Evolutionary conservation across 805 yeast genomes (phyloP), one percentile per base, ranked within the genome.

Genomic region (Saccharomycopsis sp.): DNA sequence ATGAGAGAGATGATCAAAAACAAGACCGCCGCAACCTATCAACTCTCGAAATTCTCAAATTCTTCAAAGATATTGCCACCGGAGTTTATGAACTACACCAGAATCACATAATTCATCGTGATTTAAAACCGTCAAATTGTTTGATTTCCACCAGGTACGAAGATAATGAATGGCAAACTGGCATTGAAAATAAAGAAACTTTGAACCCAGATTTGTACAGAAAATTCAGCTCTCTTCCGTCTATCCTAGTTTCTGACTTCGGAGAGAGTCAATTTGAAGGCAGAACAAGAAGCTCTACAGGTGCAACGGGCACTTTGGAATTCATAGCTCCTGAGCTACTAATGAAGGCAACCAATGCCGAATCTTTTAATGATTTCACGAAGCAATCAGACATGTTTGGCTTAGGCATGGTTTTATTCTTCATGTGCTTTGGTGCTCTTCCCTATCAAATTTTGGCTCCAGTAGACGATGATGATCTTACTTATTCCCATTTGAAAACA

Each of bases 121-220:
- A 87, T 57, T 64, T 87, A 47, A 87, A 87, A 52, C 96, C 96
- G 0, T 82, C 94, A 1, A 87, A 87, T 52, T 85, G 95, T 60
- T 63, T 87, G 20, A 60, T 87, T 36, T 42, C 64, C 2, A 49
- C 52, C 3, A 43, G 44, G 26, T 39, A 36, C 20, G 40, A 41
- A 22, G 40, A 48, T 8, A 25, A n/a, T n/a, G 27, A 9, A 25
- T 46, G 45, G 15, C 52, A 45, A 3, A 50, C 54, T 18, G 55
- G 52, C 17, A 44, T 42, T 9, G 46, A 39, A 5, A 26, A 36
- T 6, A 43, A 41, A 2, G 45, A 43, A 1, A 43, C 51, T 12
- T 30, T 47, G 3, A 18, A 38, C 4, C 34, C 37, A 27, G 19
- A 13, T 7, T 30, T 32, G n/a, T 38, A 39, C 18, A 19, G 29